Conservation (phyloP, 345 rosid genomes). For the Salix caprea region DNA sequence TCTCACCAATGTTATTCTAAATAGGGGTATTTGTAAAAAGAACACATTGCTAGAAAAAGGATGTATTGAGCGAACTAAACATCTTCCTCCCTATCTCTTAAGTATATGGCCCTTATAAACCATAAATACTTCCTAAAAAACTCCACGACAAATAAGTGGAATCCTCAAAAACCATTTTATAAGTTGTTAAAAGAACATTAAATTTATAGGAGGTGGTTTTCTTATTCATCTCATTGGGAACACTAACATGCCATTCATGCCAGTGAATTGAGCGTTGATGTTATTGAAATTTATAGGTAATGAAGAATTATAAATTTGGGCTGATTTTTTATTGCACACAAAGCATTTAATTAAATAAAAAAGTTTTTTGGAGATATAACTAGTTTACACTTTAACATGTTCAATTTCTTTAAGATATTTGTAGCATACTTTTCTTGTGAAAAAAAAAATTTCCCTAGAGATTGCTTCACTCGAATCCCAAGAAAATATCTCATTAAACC, state of each 20-base stretch:
- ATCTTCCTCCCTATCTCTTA: conserved; percentile 90
- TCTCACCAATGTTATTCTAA: conserved; percentile 96
- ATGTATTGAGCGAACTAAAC: conserved; percentile 86
- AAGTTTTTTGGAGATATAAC: too few species aligned
- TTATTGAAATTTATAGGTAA: too few species aligned
- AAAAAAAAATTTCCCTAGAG: too few species aligned
- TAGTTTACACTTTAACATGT: too few species aligned
- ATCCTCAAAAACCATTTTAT: conserved; percentile 98
- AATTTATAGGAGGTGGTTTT: conserved; percentile 71
- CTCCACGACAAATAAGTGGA: conserved; percentile 71
- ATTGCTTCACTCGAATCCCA: too few species aligned
- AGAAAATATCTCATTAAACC: too few species aligned
- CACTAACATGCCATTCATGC: conserved; percentile 78
- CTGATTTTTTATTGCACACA: too few species aligned
- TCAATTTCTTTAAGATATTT: too few species aligned
- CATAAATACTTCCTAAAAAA: conserved; percentile 99
- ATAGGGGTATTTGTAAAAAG: conserved; percentile 98
- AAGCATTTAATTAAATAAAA: too few species aligned
- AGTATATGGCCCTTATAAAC: conserved; percentile 99
- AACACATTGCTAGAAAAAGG: conserved; percentile 95
- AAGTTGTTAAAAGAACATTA: conserved; percentile 93
- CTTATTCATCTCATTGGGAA: conserved; percentile 43
- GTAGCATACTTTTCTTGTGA: too few species aligned
- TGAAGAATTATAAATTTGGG: too few species aligned
- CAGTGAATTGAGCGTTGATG: too few species aligned